Base-by-base conservation (phyloP, 1,284 basidiomycete species). In the Boletellus sp. region DNA sequence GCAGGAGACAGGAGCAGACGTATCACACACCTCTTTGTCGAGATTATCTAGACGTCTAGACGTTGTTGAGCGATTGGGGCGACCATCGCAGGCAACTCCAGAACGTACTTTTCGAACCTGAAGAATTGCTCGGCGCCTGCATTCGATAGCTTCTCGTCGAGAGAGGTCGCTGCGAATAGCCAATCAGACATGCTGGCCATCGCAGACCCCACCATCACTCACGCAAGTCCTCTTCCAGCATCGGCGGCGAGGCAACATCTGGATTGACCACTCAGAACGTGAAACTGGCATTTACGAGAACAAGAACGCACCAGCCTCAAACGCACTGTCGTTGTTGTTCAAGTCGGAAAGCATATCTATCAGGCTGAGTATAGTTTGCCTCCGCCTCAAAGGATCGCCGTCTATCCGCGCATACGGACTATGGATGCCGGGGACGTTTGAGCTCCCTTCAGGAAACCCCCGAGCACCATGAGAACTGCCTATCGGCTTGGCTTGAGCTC, bases 191-290 rank as follows among this genome's bases (percentile, higher is more conserved):
- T 28, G 49, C 46, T 46, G 32, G 35, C 24, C 40, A 18, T 28
- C 28, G 30, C n/a, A 38, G 44, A 56, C 19, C 43, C 13, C 2
- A 50, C 8, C 24, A 16, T 30, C 21, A 56, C 62, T 56, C 54
- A 70, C 85, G 82, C 58, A 82, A 77, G 60, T 85, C 85, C 49
- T 85, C 84, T 56, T 86, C 83, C 52, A 76, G 74, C 49, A 66
- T 74, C 1, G 79, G 76, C 16, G 72, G 65, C 46, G 74, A 74
- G 47, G 65, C 60, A 18, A 56, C 55, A 32, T 66, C 74, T 74
- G 30, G 18, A 30, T 43, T 47, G 43, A 38, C 48, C 38, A 13
- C 19, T 61, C 13, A 53, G 22, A n/a, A 21, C 39, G 13, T 44
- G 36, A 54, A 47, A 40, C 13, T n/a, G 46, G 26, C 18, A 52